Percentiles rank a stretch among this genome's conserved stretches.
phyloP scores from a whole-genome alignment of 2,329 filamentous ascomycete genomes.

The Blastomyces silverae region DNA sequence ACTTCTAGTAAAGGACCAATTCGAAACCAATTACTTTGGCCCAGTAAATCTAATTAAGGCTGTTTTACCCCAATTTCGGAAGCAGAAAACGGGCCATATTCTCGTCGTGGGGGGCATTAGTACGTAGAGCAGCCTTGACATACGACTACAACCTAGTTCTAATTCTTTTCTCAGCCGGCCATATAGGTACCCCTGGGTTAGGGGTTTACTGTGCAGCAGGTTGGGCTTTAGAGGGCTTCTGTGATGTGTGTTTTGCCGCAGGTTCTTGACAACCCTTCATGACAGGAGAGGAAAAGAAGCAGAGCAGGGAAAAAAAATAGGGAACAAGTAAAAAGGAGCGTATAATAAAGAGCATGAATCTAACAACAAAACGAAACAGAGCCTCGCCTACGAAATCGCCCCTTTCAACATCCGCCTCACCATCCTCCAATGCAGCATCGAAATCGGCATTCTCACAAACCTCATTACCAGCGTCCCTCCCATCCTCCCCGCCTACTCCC shows the following conservation, averaged over 20 bases:
- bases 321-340: not conserved
- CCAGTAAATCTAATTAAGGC: slow-evolving; percentile 95
- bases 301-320: not conserved
- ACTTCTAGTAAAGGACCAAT: slow-evolving; percentile 80
- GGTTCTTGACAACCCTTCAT: not conserved
- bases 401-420: slow-evolving; percentile 97
- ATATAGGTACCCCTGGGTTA: slow-evolving; percentile 86
- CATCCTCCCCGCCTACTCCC: slow-evolving; percentile 60
- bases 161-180: slow-evolving; percentile 51
- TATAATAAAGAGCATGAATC: not conserved
- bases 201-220: slow-evolving; percentile 86
- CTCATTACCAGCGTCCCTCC: slow-evolving; percentile 76
- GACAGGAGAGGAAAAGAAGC: not conserved
- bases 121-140: slow-evolving; percentile 26
- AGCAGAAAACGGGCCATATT: slow-evolving; percentile 78
- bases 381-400: slow-evolving; percentile 88
- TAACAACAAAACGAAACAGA: slow-evolving; percentile 34
- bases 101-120: slow-evolving; percentile 82
- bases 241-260: slow-evolving; percentile 54
- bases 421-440: slow-evolving; percentile 91
- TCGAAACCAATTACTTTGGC: slow-evolving; percentile 90
- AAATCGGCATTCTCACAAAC: slow-evolving; percentile 81
- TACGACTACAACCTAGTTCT: not conserved
- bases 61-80: slow-evolving; percentile 68
- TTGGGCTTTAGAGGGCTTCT: slow-evolving; percentile 94